phyloP scores from a whole-genome alignment of 257 asterid genomes.

The Solanum paucissectum region DNA sequence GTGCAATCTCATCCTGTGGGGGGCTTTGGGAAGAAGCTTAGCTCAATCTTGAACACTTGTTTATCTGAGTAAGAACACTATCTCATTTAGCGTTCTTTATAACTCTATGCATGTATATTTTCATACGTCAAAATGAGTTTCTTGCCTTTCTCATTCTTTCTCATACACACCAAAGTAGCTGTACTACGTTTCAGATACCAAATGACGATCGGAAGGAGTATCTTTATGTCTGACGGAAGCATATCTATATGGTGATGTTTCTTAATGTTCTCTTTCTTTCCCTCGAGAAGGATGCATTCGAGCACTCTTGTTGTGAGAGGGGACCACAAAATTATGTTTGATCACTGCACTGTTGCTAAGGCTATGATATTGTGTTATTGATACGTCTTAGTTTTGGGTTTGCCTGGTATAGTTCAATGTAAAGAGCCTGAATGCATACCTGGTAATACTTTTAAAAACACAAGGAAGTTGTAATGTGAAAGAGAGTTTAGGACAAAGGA shows the following conservation, averaged over 20 bases:
- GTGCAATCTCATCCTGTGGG: conserved; percentile 40
- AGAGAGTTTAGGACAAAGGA: not conserved
- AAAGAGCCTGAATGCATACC: not conserved
- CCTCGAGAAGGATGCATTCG: not conserved
- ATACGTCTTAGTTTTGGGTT: not conserved
- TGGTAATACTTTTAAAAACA: not conserved
- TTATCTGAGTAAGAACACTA: conserved; percentile 33
- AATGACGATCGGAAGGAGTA: not conserved
- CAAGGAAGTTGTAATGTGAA: not conserved
- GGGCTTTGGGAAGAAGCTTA: conserved; percentile 57
- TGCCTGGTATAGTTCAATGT: not conserved
- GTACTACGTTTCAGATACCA: not conserved
- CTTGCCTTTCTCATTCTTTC: not conserved
- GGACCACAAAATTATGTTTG: not conserved
- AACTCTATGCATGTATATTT: not conserved
- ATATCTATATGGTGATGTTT: not conserved
- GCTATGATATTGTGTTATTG: not conserved
- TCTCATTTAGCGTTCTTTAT: not conserved
- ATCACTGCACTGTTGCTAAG: not conserved
- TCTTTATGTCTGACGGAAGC: not conserved
- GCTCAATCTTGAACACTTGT: conserved; percentile 31
- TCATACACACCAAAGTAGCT: not conserved
- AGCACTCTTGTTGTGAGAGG: not conserved
- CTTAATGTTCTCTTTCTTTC: not conserved
- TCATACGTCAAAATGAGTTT: not conserved